A percentile compares a stretch with the other conserved stretches of the same genome.
Conservation (phyloP, 1,139 yeast species). For the Sugiyamaella neomexicana region DNA sequence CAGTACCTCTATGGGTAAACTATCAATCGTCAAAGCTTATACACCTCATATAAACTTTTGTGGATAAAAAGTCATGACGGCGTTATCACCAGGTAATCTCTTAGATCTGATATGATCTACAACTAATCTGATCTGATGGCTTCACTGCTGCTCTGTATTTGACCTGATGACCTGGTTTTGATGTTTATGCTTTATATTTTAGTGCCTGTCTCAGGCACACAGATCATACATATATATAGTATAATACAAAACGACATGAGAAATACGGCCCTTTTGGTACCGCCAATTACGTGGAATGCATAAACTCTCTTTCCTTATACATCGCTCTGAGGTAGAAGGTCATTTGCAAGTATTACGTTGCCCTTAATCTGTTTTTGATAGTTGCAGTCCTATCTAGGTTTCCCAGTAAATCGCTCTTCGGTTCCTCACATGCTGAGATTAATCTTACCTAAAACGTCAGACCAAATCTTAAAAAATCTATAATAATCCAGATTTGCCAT, state of each 20-base stretch:
- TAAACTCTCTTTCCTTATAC: background rate
- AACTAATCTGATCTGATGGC: slow-evolving; percentile 6
- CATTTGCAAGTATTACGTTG: background rate
- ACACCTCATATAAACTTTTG: slow-evolving; percentile 6
- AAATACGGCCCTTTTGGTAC: background rate
- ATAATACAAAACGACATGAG: background rate
- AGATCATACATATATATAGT: slow-evolving; percentile 3
- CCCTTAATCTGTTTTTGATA: slow-evolving; percentile 1
- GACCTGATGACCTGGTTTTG: background rate
- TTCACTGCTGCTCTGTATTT: too few relatives aligned
- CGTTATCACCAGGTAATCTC: slow-evolving; percentile 1
- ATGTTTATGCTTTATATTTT: background rate
- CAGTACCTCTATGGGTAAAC: slow-evolving; percentile 3
- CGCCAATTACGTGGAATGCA: background rate
- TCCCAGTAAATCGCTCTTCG: slow-evolving; percentile 6
- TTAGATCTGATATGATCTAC: slow-evolving; percentile 5
- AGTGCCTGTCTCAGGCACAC: background rate
- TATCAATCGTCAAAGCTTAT: slow-evolving; percentile 9
- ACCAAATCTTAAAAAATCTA: background rate
- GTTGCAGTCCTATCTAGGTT: background rate
- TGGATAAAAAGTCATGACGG: slow-evolving; percentile 6
- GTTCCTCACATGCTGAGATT: background rate
- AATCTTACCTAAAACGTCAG: slow-evolving; percentile 8
- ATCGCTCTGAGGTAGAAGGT: background rate
- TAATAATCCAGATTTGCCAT: background rate